A percentile compares a stretch with the other conserved stretches of the same genome.
phyloP scores from a whole-genome alignment of 2,329 filamentous ascomycete species.

The Phaeosphaeria sp. region DNA sequence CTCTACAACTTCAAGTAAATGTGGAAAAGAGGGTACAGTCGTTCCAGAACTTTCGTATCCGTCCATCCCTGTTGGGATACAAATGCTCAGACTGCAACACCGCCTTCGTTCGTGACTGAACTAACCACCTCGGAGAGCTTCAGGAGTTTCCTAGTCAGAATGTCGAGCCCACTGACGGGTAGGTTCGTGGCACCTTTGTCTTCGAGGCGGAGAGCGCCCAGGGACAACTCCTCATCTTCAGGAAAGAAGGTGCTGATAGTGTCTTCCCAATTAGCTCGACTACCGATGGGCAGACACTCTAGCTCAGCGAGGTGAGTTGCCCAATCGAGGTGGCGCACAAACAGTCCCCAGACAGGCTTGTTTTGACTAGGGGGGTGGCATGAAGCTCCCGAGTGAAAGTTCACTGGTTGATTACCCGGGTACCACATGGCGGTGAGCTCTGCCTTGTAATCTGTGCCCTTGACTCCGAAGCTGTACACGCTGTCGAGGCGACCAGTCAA shows the following conservation, averaged over 20 bases:
- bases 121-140: conserved; percentile 14
- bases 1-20: no score
- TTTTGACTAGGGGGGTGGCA: not conserved
- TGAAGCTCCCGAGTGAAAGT: no score
- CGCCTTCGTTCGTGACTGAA: conserved; percentile 10
- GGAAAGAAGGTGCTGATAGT: conserved; percentile 35
- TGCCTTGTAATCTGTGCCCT: conserved; percentile 34
- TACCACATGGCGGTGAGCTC: conserved; percentile 40
- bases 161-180: not conserved
- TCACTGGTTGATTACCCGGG: conserved; percentile 1
- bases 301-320: conserved; percentile 31
- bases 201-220: conserved; percentile 6
- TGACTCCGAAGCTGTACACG: conserved; percentile 40
- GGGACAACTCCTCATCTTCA: conserved; percentile 27
- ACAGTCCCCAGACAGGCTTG: conserved; percentile 38
- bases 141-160: not conserved
- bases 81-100: conserved; percentile 4
- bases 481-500: conserved; percentile 27
- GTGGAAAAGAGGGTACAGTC: no score
- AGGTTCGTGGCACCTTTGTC: conserved; percentile 11
- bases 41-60: no score
- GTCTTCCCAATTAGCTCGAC: conserved; percentile 29
- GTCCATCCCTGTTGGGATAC: no score
- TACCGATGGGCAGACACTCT: conserved; percentile 31
- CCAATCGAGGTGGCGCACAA: conserved; percentile 40